A percentile compares a stretch with the other conserved stretches of the same genome.
Conservation (phyloP, 2,329 filamentous ascomycete genomes). For the Ophiocordyceps unilateralis region DNA sequence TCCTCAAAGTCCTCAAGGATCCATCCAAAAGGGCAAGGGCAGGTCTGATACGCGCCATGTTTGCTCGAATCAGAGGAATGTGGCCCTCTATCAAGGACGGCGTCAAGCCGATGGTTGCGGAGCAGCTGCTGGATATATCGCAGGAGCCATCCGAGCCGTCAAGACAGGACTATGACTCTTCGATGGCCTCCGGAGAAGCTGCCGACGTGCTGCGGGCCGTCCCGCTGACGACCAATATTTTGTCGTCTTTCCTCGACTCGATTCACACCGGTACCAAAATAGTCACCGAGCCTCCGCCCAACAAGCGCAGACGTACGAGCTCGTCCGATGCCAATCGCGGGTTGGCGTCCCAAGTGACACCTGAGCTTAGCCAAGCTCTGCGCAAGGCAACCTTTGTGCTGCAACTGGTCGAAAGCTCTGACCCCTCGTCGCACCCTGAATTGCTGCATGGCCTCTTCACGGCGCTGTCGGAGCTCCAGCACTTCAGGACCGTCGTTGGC, state of each 20-base stretch:
- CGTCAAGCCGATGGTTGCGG: conserved; percentile 39
- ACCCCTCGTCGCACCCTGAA: conserved; percentile 56
- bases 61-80: conserved; percentile 50
- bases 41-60: conserved; percentile 45
- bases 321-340: conserved; percentile 47
- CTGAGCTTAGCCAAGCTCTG: conserved; percentile 49
- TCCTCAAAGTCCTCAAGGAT: conserved; percentile 30
- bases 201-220: conserved; percentile 57
- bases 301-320: conserved; percentile 67
- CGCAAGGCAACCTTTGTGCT: conserved; percentile 72
- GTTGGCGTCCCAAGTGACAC: conserved; percentile 41
- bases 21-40: conserved; percentile 19
- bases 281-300: conserved; percentile 52
- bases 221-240: conserved; percentile 53
- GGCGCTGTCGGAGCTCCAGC: conserved; percentile 71
- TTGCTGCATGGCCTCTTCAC: conserved; percentile 69
- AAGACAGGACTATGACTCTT: conserved; percentile 13
- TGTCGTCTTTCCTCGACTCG: conserved; percentile 55
- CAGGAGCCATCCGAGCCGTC: conserved; percentile 21
- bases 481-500: conserved; percentile 62
- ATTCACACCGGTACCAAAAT: conserved; percentile 59
- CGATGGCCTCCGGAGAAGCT: conserved; percentile 37
- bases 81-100: conserved; percentile 58
- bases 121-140: conserved; percentile 44
- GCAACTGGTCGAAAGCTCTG: conserved; percentile 70